Evolutionary conservation across 768 basidiomycete genomes (phyloP).

Genomic region (Austroboletus eburneus): DNA sequence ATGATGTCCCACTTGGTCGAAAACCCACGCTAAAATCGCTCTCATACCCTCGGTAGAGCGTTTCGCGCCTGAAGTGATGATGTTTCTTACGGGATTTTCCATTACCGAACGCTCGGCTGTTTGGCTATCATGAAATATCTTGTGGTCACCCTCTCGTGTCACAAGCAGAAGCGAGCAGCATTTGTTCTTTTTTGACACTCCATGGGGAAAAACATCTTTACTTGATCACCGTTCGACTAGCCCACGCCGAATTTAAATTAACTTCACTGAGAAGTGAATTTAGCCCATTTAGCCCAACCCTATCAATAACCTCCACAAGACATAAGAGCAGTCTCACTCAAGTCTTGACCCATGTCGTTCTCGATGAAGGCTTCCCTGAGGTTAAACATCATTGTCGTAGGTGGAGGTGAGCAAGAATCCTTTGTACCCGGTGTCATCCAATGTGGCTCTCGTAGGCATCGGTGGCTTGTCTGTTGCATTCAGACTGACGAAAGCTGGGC

Average conservation of each 20-base stretch:
- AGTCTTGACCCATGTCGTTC: slow-evolving; percentile 2
- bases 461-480: slow-evolving; percentile 53
- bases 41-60: not conserved
- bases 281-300: not conserved
- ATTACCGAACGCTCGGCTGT: not conserved
- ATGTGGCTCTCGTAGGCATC: slow-evolving; percentile 26
- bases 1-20: too few relatives aligned
- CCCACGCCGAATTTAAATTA: too few relatives aligned
- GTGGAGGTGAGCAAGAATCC: slow-evolving; percentile 14
- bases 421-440: not conserved
- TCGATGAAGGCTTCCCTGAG: slow-evolving; percentile 10
- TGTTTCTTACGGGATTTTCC: too few relatives aligned
- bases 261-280: not conserved
- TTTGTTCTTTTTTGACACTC: not conserved
- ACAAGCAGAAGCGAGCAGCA: slow-evolving; percentile 7
- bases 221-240: not conserved
- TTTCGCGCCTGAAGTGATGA: slow-evolving; percentile 1
- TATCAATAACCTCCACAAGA: too few relatives aligned
- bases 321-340: too few relatives aligned
- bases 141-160: not conserved
- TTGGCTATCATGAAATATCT: not conserved
- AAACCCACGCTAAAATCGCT: not conserved
- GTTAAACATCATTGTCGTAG: slow-evolving; percentile 13
- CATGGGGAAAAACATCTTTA: not conserved
- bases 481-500: slow-evolving; percentile 51